Percentiles rank a stretch among this genome's conserved stretches.
Evolutionary conservation across 176 grass and related monocot species (phyloP).

Genomic region (Leersia perrieri): DNA sequence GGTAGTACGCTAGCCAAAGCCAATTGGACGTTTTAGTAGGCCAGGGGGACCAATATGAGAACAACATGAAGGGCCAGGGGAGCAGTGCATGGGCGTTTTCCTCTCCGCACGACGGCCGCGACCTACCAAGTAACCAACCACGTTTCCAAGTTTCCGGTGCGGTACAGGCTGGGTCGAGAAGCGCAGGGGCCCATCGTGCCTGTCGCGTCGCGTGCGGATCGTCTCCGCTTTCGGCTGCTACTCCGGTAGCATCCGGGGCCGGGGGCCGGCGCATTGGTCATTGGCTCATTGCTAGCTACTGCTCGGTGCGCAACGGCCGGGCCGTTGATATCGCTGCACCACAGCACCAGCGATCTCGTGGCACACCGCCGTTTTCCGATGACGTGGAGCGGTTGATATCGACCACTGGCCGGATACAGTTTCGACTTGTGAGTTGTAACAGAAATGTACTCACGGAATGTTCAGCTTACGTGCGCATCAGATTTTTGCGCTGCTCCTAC

Average conservation of each 20-base stretch:
- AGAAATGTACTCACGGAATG: no score
- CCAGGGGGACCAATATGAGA: neutral
- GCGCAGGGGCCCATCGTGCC: neutral
- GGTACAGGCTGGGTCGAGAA: neutral
- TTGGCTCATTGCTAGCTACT: neutral
- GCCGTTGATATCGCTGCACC: neutral
- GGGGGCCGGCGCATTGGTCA: neutral
- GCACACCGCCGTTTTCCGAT: neutral
- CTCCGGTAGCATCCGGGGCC: no score
- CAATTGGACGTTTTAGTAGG: neutral
- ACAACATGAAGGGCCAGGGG: neutral
- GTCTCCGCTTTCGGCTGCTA: no score
- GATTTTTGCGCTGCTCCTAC: no score
- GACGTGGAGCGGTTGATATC: neutral
- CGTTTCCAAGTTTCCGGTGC: neutral
- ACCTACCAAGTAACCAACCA: neutral
- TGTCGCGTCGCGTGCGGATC: neutral
- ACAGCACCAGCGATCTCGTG: neutral
- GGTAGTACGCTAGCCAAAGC: neutral
- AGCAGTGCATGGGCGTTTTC: neutral
- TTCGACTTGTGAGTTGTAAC: no score
- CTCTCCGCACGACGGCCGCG: neutral
- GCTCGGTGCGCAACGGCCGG: neutral
- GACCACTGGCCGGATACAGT: no score
- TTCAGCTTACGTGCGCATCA: no score